phyloP scores from a whole-genome alignment of 164 flowering plant species.

The Chloranthus sessilifolius region DNA sequence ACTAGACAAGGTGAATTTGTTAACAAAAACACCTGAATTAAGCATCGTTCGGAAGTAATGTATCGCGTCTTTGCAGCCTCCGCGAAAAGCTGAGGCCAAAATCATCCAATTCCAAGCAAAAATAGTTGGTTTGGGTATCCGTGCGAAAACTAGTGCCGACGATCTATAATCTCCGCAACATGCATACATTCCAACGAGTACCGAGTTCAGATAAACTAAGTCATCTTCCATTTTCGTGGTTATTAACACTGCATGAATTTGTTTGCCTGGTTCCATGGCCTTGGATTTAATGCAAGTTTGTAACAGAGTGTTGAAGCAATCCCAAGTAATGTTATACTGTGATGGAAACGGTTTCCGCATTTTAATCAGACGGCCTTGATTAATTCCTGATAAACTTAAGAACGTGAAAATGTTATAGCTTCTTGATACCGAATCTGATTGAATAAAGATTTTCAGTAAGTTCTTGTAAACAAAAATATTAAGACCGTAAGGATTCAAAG shows the following conservation, averaged over 20 bases:
- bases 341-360: background rate
- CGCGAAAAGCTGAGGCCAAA: conserved; percentile 21
- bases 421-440: too few species aligned
- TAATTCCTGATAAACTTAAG: too few species aligned
- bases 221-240: conserved; percentile 17
- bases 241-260: conserved; percentile 46
- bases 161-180: conserved; percentile 48
- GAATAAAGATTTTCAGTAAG: too few species aligned
- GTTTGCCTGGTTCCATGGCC: conserved; percentile 45
- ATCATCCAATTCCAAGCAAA: conserved; percentile 36
- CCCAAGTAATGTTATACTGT: background rate
- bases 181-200: conserved; percentile 56
- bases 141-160: conserved; percentile 19
- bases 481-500: too few species aligned
- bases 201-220: conserved; percentile 28
- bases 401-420: too few species aligned
- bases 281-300: conserved; percentile 25
- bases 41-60: conserved; percentile 36
- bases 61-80: conserved; percentile 15
- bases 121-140: conserved; percentile 15
- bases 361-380: background rate
- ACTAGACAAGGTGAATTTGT: conserved; percentile 47
- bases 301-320: conserved; percentile 8
- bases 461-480: too few species aligned
- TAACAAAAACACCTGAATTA: conserved; percentile 25